Evolutionary conservation across 2,329 filamentous ascomycete species (phyloP).

Genomic region (Amesomyces nigricolor): DNA sequence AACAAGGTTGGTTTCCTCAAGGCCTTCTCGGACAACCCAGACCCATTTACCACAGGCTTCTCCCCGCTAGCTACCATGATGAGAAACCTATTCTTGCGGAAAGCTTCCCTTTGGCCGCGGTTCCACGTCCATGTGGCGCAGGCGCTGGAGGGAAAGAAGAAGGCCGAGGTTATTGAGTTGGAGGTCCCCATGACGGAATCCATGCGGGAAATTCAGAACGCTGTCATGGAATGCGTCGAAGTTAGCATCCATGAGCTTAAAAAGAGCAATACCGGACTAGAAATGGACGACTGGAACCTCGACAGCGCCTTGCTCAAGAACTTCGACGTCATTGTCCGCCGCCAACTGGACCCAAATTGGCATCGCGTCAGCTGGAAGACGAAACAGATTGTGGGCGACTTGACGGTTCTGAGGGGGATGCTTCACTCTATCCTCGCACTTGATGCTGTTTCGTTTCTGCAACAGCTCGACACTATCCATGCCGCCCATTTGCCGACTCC

Average conservation of each 20-base stretch:
- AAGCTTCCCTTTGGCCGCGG: conserved; percentile 83
- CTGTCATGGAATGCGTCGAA: conserved; percentile 93
- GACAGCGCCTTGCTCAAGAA: conserved; percentile 89
- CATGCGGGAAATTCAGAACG: conserved; percentile 91
- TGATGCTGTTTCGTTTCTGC: conserved; percentile 85
- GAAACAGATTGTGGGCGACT: conserved; percentile 85
- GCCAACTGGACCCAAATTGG: conserved; percentile 94
- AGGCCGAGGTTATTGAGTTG: conserved; percentile 93
- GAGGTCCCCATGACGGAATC: conserved; percentile 93
- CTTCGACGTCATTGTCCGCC: conserved; percentile 81
- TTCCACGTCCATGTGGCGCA: conserved; percentile 89
- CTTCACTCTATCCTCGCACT: conserved; percentile 77
- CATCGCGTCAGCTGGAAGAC: conserved; percentile 94
- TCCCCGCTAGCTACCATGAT: conserved; percentile 84
- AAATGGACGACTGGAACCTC: conserved; percentile 95
- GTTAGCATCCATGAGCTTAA: conserved; percentile 90
- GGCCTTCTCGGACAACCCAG: conserved; percentile 89
- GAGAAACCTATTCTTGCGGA: conserved; percentile 84
- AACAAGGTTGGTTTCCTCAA: conserved; percentile 94
- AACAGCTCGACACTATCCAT: conserved; percentile 89
- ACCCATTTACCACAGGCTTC: conserved; percentile 84
- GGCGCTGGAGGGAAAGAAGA: conserved; percentile 83
- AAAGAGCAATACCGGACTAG: conserved; percentile 81
- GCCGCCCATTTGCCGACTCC: conserved; percentile 84
- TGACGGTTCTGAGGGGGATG: conserved; percentile 76